These are phyloP conservation scores for Phoma sp. DNA, from an alignment of 2,329 filamentous ascomycete species.

Conservation along the genomic window DNA sequence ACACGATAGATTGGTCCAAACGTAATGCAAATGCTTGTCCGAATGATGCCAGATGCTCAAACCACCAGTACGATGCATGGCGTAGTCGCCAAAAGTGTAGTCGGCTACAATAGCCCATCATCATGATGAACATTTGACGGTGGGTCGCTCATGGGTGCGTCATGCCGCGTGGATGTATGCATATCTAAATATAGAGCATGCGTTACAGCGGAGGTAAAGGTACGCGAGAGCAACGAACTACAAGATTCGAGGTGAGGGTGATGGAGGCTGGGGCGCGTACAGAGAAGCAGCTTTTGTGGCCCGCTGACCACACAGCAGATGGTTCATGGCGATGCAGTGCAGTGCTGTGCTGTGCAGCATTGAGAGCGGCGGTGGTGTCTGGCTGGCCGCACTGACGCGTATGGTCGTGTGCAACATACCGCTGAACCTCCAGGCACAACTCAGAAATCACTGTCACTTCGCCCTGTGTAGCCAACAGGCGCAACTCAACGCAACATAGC, in stretches of 20 bases:
- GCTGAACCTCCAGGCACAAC: slow-evolving; percentile 1
- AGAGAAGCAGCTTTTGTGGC: slow-evolving; percentile 1
- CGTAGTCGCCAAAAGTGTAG: background rate
- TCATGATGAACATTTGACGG: slow-evolving; percentile 2
- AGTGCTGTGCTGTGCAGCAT: background rate
- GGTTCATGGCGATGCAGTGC: slow-evolving; percentile 5
- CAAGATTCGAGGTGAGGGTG: slow-evolving; percentile 1
- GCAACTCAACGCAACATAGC: background rate
- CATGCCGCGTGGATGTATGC: slow-evolving; percentile 12
- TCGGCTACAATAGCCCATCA: background rate
- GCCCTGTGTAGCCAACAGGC: background rate
- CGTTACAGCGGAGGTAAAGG: slow-evolving; percentile 14
- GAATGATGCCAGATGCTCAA: background rate
- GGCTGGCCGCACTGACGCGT: slow-evolving; percentile 2
- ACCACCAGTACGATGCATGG: background rate
- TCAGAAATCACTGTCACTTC: background rate
- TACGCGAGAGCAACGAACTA: slow-evolving; percentile 11
- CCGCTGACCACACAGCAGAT: slow-evolving; percentile 1
- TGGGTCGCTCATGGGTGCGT: slow-evolving; percentile 13
- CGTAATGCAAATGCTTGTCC: slow-evolving; percentile 4
- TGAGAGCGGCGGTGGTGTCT: background rate
- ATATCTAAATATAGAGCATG: slow-evolving; percentile 13
- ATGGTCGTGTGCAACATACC: slow-evolving; percentile 1
- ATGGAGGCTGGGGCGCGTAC: slow-evolving; percentile 16
- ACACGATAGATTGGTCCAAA: background rate